Evolutionary conservation across 139 green algal species (phyloP), one percentile per base, ranked within the genome.

Genomic region (Chlorella sp.): DNA sequence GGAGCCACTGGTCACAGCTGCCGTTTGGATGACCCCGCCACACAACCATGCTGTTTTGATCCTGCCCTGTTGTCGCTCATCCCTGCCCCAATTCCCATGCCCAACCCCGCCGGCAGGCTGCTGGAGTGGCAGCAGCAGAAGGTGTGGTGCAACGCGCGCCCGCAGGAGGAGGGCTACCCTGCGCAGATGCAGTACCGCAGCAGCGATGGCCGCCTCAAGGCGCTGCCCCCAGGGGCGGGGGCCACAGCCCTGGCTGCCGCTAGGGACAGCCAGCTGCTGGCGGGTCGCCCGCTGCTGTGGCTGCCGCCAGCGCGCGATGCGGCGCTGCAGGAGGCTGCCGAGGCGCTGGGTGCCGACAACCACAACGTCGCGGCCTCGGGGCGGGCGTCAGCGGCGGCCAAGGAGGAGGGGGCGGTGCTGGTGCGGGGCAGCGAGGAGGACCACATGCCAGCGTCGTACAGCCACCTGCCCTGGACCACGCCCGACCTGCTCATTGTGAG

Each of bases 401-500:
- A 58, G 58, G 58, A 28, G 14, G 77, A 46, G 41, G 77, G 77
- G 0, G 60, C 77, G 56, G 77, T 83, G 60, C 40, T 83, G 77
- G 77, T 83, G 77, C 77, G 77, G 28, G 77, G 58, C 60, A n/a
- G 60, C 26, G 41, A 34, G 16, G 58, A 56, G 30, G 77, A 83
- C 28, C 3, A 43, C 9, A 2, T 83, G 24, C 77, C 77, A 6
- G 77, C 77, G 30, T 64, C 77, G 9, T 83, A 83, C 40, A 56
- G 41, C 9, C 54, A 60, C 60, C 77, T 73, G 58, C 60, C 60
- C 19, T 83, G 56, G 58, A 83, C 60, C 40, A 83, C 77, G 28
- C 77, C 58, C 19, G 19, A 83, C 38, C 32, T 83, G 77, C 77
- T 83, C 8, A 40, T 83, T 54, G 77, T 83, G 77, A 58, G 77